phyloP scores from a whole-genome alignment of 2,329 filamentous ascomycete species.

The Colletotrichum sp. region DNA sequence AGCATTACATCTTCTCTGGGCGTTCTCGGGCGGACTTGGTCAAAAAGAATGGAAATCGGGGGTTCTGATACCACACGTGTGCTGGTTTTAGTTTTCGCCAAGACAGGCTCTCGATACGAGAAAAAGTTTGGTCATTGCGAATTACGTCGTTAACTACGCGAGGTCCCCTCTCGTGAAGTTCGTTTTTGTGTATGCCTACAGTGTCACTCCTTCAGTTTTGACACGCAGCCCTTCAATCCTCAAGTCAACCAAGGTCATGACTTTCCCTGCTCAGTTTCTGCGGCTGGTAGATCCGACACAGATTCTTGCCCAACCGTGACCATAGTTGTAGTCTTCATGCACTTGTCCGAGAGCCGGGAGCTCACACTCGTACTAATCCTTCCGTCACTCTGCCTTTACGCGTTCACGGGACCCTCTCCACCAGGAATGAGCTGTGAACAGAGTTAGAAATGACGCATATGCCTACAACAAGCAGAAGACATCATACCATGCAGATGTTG shows the following conservation, averaged over 20 bases:
- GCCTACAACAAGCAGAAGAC: background rate
- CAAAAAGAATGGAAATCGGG: slow-evolving; percentile 6
- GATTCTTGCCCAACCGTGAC: background rate
- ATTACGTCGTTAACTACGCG: slow-evolving; percentile 6
- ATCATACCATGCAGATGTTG: slow-evolving; percentile 96
- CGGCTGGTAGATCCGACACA: background rate
- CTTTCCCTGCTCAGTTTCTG: background rate
- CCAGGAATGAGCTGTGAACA: slow-evolving; percentile 73
- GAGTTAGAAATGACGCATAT: slow-evolving; percentile 1
- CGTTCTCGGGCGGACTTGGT: slow-evolving; percentile 24
- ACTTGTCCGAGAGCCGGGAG: background rate
- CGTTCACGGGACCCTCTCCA: slow-evolving; percentile 68
- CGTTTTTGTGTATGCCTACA: background rate
- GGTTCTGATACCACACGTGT: slow-evolving; percentile 10
- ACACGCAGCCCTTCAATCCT: background rate
- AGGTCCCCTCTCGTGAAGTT: background rate
- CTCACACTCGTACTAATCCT: background rate
- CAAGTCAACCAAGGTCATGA: background rate
- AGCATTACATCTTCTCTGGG: slow-evolving; percentile 21
- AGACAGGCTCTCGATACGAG: background rate
- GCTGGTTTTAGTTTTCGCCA: background rate
- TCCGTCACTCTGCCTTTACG: background rate
- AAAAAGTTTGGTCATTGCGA: slow-evolving; percentile 7
- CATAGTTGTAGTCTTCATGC: background rate
- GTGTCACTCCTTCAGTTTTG: background rate